These are phyloP conservation scores for Ceratobasidium sp. DNA, from an alignment of 1,284 basidiomycete species.

Conservation along the genomic window DNA sequence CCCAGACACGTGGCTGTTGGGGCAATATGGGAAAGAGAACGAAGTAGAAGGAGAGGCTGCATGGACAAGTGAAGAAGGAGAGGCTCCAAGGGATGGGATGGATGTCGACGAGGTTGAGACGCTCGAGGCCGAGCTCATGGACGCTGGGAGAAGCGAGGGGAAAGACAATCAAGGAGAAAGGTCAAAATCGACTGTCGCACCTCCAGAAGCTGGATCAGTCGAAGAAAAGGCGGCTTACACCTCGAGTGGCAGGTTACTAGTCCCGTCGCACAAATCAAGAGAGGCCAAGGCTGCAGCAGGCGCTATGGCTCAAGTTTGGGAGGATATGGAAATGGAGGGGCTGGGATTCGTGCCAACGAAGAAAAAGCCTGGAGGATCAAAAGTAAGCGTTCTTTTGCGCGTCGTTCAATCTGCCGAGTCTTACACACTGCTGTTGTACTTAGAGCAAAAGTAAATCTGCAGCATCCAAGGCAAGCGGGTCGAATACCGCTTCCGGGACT, in stretches of 20 bases:
- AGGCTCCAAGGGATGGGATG: slow-evolving; percentile 5
- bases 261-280: slow-evolving; percentile 35
- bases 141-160: neutral
- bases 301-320: slow-evolving; percentile 28
- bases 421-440: neutral
- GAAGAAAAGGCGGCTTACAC: slow-evolving; percentile 29
- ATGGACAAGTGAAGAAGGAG: slow-evolving; percentile 10
- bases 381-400: neutral
- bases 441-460: slow-evolving; percentile 26
- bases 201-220: neutral
- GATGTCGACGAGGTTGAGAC: neutral
- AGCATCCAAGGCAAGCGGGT: slow-evolving; percentile 18
- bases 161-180: neutral
- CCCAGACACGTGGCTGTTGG: slow-evolving; percentile 28
- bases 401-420: neutral
- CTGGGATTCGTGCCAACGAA: neutral
- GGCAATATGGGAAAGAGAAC: slow-evolving; percentile 7
- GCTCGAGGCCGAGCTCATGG: slow-evolving; percentile 10
- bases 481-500: slow-evolving; percentile 12
- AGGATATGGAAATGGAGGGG: slow-evolving; percentile 32
- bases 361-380: slow-evolving; percentile 31
- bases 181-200: neutral
- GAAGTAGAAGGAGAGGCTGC: neutral
- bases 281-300: slow-evolving; percentile 31
- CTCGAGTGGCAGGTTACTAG: slow-evolving; percentile 27